Evolutionary conservation across 169 alveolate species (phyloP).

Genomic region (Fabrea salina): DNA sequence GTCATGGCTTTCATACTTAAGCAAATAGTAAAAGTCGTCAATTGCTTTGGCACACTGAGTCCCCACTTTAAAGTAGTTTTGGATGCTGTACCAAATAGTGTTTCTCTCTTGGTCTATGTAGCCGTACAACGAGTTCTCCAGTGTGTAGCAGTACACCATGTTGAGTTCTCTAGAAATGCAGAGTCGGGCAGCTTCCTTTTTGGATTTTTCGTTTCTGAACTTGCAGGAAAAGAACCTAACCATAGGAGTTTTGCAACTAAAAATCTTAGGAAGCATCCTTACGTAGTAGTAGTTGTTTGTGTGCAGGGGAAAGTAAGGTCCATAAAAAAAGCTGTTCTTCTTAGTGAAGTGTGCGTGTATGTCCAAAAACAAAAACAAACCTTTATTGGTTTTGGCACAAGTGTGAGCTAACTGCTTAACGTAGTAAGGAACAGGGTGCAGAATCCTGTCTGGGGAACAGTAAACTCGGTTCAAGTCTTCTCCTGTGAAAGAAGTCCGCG

Average conservation of each 20-base stretch:
- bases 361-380: constrained; percentile 37
- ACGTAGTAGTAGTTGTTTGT: neutral
- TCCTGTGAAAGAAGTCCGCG: constrained; percentile 66
- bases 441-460: constrained; percentile 56
- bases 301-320: constrained; percentile 43
- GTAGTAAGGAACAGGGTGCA: constrained; percentile 46
- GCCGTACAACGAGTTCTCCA: constrained; percentile 31
- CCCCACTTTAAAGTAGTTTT: no score
- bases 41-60: no score
- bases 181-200: constrained; percentile 54
- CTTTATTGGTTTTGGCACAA: neutral
- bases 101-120: constrained; percentile 28
- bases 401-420: no score
- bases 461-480: constrained; percentile 78
- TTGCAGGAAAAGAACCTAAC: constrained; percentile 49
- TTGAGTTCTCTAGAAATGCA: constrained; percentile 43
- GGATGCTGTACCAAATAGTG: no score
- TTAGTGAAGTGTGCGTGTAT: constrained; percentile 64
- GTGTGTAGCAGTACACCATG: constrained; percentile 28
- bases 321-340: constrained; percentile 55
- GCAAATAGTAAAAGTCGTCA: no score
- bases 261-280: constrained; percentile 48
- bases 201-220: constrained; percentile 46
- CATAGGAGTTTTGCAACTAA: constrained; percentile 43
- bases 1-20: no score